phyloP scores from a whole-genome alignment of 2,329 filamentous ascomycete genomes.

The Diplodia seriata region DNA sequence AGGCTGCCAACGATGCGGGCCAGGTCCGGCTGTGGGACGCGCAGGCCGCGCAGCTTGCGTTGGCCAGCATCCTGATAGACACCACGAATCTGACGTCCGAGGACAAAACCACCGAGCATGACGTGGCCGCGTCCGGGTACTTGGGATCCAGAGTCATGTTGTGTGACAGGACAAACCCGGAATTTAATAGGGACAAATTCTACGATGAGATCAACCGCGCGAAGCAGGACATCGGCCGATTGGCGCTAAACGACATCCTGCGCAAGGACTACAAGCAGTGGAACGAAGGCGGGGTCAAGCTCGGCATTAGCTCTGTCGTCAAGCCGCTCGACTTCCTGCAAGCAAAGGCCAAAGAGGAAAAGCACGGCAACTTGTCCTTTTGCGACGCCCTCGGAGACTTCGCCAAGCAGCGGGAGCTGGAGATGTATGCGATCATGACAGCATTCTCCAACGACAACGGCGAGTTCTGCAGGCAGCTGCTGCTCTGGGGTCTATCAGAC shows the following conservation, averaged over 20 bases:
- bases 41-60: constrained; percentile 69
- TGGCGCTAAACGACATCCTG: constrained; percentile 71
- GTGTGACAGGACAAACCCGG: constrained; percentile 36
- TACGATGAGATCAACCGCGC: constrained; percentile 66
- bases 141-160: constrained; percentile 63
- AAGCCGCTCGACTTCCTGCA: constrained; percentile 68
- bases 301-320: constrained; percentile 73
- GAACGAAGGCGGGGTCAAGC: constrained; percentile 58
- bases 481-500: constrained; percentile 68
- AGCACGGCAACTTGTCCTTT: constrained; percentile 50
- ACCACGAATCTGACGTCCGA: constrained; percentile 67
- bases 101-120: constrained; percentile 69
- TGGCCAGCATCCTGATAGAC: constrained; percentile 77
- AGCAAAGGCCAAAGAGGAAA: constrained; percentile 57
- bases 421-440: constrained; percentile 73
- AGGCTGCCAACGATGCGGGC: constrained; percentile 45
- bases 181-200: constrained; percentile 63
- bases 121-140: constrained; percentile 64
- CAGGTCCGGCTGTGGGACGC: constrained; percentile 57
- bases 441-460: constrained; percentile 61
- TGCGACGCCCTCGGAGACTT: constrained; percentile 60
- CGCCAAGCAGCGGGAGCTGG: constrained; percentile 64
- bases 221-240: constrained; percentile 69
- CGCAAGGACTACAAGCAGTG: constrained; percentile 88
- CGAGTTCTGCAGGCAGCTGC: constrained; percentile 68